phyloP scores from a whole-genome alignment of 495 filamentous ascomycete species.

The Penicillium canescens region DNA sequence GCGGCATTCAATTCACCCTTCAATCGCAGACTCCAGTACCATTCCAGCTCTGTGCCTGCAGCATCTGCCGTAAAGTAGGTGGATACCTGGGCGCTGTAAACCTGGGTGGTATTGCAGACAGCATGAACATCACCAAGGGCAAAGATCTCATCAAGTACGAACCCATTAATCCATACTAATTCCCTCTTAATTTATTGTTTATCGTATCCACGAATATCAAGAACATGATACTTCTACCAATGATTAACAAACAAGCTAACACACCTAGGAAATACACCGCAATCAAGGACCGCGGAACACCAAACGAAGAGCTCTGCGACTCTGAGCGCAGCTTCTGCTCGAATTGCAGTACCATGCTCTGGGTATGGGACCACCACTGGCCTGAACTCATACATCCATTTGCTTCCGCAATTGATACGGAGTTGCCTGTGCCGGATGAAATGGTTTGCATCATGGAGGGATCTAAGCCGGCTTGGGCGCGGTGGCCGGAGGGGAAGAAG shows the following conservation, averaged over 20 bases:
- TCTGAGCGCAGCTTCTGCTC: constrained; percentile 57
- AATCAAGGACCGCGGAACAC: constrained; percentile 50
- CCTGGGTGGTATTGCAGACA: constrained; percentile 49
- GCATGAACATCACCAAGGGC: constrained; percentile 48
- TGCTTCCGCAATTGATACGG: constrained; percentile 56
- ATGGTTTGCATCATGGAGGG: constrained; percentile 52
- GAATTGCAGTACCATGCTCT: constrained; percentile 52
- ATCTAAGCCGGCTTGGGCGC: constrained; percentile 53
- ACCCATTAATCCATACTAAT: neutral
- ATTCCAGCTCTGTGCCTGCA: constrained; percentile 57
- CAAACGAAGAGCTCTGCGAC: constrained; percentile 38
- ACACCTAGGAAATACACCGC: constrained; percentile 49
- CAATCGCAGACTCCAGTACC: constrained; percentile 54
- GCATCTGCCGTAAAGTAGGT: constrained; percentile 57
- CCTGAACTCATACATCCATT: constrained; percentile 59
- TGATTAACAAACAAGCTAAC: neutral
- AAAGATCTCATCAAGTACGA: constrained; percentile 50
- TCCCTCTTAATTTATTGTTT: neutral
- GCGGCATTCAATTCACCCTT: constrained; percentile 51
- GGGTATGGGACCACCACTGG: constrained; percentile 51
- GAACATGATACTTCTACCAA: too few relatives aligned
- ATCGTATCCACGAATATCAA: too few relatives aligned
- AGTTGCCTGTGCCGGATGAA: constrained; percentile 49
- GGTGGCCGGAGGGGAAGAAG: constrained; percentile 54
- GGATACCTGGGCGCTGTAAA: constrained; percentile 53